phyloP scores from a whole-genome alignment of 148 eudicot species.

The Rhododendron ovatum region DNA sequence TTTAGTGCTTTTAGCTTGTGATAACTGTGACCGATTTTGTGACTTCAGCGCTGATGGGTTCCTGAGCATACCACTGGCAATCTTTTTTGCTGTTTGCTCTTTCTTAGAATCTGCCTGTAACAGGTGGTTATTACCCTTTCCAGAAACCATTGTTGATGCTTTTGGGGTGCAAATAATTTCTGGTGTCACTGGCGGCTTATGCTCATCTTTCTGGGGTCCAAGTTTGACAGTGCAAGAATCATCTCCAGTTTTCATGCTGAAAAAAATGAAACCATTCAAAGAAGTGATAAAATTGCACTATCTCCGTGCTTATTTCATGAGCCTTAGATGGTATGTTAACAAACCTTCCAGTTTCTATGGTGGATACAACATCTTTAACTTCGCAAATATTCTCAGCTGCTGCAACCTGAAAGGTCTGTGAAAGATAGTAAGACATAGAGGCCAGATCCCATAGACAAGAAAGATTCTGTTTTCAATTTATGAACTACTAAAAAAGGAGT shows the following conservation, averaged over 20 bases:
- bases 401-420: constrained; percentile 23
- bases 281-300: background rate
- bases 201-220: constrained; percentile 8
- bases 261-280: background rate
- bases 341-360: constrained; percentile 40
- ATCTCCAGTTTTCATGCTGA: constrained; percentile 17
- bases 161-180: constrained; percentile 68
- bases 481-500: background rate
- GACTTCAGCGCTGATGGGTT: constrained; percentile 68
- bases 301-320: background rate
- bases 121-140: constrained; percentile 22
- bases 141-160: constrained; percentile 24
- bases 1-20: constrained; percentile 57
- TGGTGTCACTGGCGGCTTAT: constrained; percentile 6
- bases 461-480: background rate
- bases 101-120: constrained; percentile 33
- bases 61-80: constrained; percentile 46
- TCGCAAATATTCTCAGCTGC: constrained; percentile 19
- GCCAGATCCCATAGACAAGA: background rate
- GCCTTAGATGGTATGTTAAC: constrained; percentile 4
- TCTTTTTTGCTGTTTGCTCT: constrained; percentile 54
- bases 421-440: background rate
- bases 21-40: constrained; percentile 33
- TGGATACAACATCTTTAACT: constrained; percentile 9
- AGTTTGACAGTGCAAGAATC: constrained; percentile 16